These are phyloP conservation scores for Pyropia haitanensis DNA, from an alignment of 23 red algal species.

Conservation along the genomic window DNA sequence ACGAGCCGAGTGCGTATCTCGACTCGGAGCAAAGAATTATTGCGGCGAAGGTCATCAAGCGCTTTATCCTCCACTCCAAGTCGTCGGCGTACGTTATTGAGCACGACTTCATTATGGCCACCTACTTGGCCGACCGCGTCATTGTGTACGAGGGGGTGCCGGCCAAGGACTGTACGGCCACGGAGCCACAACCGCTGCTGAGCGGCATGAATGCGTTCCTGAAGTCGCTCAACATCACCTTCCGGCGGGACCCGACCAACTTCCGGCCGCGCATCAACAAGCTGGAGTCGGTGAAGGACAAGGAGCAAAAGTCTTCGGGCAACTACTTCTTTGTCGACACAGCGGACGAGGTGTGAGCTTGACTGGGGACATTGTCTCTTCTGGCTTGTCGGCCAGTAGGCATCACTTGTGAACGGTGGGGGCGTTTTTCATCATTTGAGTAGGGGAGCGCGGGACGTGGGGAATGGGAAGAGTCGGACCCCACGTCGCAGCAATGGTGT, in stretches of 20 bases:
- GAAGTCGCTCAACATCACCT: constrained; percentile 91
- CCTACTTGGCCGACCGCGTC: constrained; percentile 86
- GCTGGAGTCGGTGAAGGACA: constrained; percentile 84
- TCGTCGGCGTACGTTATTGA: constrained; percentile 95
- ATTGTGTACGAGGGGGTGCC: constrained; percentile 93
- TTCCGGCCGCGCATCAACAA: constrained; percentile 98
- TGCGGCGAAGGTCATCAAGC: constrained; percentile 92
- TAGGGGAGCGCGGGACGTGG: no score
- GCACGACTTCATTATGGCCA: constrained; percentile 99
- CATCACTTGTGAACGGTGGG: no score
- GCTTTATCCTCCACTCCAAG: constrained; percentile 95
- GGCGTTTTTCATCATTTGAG: no score
- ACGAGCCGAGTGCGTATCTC: constrained; percentile 94
- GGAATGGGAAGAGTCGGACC: no score
- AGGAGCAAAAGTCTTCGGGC: constrained; percentile 83
- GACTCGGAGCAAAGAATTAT: constrained; percentile 99
- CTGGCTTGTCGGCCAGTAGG: no score
- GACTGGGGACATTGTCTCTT: no score
- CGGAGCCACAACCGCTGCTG: constrained; percentile 67
- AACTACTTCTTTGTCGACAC: constrained; percentile 87
- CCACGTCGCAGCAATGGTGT: no score
- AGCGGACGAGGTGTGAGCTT: no score
- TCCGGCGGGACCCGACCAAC: constrained; percentile 92
- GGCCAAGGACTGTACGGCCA: constrained; percentile 55
- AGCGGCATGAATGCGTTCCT: constrained; percentile 94